Conservation (phyloP, 2,329 filamentous ascomycete species). For the Macroventuria anomochaeta region DNA sequence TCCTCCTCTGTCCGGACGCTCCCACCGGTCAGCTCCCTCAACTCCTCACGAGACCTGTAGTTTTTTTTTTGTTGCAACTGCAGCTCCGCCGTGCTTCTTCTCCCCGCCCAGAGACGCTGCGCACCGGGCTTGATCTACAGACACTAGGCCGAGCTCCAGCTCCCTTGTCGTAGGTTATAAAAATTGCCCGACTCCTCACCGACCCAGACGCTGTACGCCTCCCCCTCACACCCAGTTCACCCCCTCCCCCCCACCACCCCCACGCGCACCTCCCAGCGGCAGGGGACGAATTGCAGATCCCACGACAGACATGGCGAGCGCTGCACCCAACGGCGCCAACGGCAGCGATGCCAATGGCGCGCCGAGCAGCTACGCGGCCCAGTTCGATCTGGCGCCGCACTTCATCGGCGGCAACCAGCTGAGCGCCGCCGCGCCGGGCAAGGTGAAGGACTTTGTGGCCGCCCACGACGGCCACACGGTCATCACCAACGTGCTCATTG, state of each 20-base stretch:
- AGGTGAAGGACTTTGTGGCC: slow-evolving; percentile 95
- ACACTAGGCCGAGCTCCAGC: slow-evolving; percentile 34
- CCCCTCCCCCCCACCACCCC: not conserved
- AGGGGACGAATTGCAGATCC: slow-evolving; percentile 30
- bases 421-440: slow-evolving; percentile 78
- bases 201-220: slow-evolving; percentile 3
- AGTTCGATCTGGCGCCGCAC: slow-evolving; percentile 84
- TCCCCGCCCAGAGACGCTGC: slow-evolving; percentile 9
- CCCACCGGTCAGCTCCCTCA: slow-evolving; percentile 28
- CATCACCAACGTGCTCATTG: slow-evolving; percentile 97
- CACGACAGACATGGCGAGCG: slow-evolving; percentile 40
- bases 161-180: slow-evolving; percentile 23
- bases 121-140: slow-evolving; percentile 21
- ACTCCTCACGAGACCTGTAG: not conserved
- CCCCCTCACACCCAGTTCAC: slow-evolving; percentile 19
- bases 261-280: slow-evolving; percentile 26
- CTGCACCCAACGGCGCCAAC: slow-evolving; percentile 44
- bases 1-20: slow-evolving; percentile 21
- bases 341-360: slow-evolving; percentile 58
- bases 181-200: slow-evolving; percentile 34
- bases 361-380: slow-evolving; percentile 74
- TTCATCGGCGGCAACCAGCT: slow-evolving; percentile 96
- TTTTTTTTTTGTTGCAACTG: not conserved
- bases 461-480: slow-evolving; percentile 92
- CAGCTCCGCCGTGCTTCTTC: not conserved